Conservation (phyloP, 163 green algal species). For the Trebouxia gelatinosa region DNA sequence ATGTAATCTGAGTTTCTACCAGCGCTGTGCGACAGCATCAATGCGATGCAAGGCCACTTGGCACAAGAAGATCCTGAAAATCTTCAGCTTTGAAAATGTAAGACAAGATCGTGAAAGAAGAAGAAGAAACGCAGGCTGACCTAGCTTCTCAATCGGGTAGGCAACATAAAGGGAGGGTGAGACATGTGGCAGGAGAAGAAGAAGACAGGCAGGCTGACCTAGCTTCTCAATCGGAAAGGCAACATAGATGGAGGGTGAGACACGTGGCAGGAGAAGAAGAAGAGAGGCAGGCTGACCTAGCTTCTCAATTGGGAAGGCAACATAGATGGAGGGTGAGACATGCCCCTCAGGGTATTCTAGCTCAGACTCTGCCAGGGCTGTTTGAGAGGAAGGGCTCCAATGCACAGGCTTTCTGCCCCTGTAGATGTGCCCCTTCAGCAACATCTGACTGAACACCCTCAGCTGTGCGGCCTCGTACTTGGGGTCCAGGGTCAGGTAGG, state of each 20-base stretch:
- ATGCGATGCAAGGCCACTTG: too few relatives aligned
- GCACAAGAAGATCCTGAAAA: too few relatives aligned
- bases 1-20: too few relatives aligned
- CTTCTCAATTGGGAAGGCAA: slow-evolving; percentile 71
- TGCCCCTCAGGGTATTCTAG: slow-evolving; percentile 98
- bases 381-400: slow-evolving; percentile 91
- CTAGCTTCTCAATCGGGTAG: slow-evolving; percentile 59
- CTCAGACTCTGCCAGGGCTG: slow-evolving; percentile 97
- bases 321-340: slow-evolving; percentile 85
- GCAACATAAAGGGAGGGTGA: slow-evolving; percentile 85
- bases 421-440: slow-evolving; percentile 97
- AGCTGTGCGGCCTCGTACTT: slow-evolving; percentile 95
- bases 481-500: slow-evolving; percentile 95
- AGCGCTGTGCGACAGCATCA: too few relatives aligned
- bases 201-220: slow-evolving; percentile 78
- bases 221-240: slow-evolving; percentile 67
- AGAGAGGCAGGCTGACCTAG: slow-evolving; percentile 30
- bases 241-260: slow-evolving; percentile 84
- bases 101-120: slow-evolving; percentile 92
- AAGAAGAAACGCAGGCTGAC: slow-evolving; percentile 82
- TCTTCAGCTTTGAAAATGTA: too few relatives aligned
- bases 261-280: slow-evolving; percentile 75
- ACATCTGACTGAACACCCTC: slow-evolving; percentile 94
- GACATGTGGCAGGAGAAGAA: slow-evolving; percentile 93
- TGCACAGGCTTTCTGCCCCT: slow-evolving; percentile 91